Percentiles rank a stretch among this genome's conserved stretches.
Evolutionary conservation across 192 early-diverging fungal species (phyloP).

Genomic region (Coemansia sp.): DNA sequence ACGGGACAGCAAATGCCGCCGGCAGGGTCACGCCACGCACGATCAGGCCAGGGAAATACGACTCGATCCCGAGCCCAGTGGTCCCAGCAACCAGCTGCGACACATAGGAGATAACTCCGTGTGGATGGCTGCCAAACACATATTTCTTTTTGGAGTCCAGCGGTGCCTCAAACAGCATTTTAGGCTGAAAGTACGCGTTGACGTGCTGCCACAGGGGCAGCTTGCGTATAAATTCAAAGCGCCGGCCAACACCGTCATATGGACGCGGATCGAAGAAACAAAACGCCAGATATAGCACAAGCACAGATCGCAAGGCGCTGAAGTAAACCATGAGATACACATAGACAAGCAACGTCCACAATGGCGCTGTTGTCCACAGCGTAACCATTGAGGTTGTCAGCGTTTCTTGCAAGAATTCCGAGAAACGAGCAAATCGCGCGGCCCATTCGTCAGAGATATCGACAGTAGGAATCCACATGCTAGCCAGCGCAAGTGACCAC

Average conservation of each 20-base stretch:
- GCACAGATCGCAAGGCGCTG: constrained; percentile 55
- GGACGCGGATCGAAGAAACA: constrained; percentile 72
- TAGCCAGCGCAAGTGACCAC: constrained; percentile 10
- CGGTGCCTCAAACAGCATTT: constrained; percentile 76
- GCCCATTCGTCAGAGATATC: constrained; percentile 26
- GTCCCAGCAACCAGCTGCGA: constrained; percentile 81
- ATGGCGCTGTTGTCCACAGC: constrained; percentile 35
- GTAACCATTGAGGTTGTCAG: constrained; percentile 46
- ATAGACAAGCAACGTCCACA: constrained; percentile 56
- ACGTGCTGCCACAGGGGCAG: constrained; percentile 73
- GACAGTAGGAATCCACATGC: constrained; percentile 5
- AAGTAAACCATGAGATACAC: constrained; percentile 58
- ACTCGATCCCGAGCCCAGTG: constrained; percentile 73
- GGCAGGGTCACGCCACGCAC: constrained; percentile 78
- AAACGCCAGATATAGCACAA: constrained; percentile 76
- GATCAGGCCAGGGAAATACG: constrained; percentile 76
- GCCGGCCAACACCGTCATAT: constrained; percentile 73
- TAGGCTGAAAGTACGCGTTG: constrained; percentile 76
- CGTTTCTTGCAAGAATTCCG: constrained; percentile 22
- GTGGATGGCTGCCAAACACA: constrained; percentile 90
- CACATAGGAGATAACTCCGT: constrained; percentile 84
- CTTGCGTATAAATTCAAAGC: constrained; percentile 50
- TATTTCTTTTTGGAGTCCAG: constrained; percentile 84
- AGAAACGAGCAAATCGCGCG: constrained; percentile 10
- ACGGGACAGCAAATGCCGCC: constrained; percentile 79